phyloP scores from a whole-genome alignment of 108 stramenopile genomes.

The Epithemia pelagica region DNA sequence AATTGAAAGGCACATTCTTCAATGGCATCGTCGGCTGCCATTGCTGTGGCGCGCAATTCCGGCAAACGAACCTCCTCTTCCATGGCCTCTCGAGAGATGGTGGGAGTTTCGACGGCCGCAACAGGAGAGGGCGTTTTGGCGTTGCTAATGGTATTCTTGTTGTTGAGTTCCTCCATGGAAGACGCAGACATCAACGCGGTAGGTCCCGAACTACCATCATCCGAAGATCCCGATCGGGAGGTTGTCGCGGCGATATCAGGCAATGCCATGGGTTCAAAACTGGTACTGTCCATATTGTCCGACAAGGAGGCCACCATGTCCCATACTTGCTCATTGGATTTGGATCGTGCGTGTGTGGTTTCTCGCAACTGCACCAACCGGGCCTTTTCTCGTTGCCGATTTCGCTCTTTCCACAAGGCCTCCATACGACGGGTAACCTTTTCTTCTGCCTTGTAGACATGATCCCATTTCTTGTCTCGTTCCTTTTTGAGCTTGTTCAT shows the following conservation, averaged over 20 bases:
- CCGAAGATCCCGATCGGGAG: neutral
- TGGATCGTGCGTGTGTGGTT: conserved; percentile 4
- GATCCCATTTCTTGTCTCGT: conserved; percentile 39
- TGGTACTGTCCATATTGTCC: conserved; percentile 53
- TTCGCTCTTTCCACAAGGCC: conserved; percentile 38
- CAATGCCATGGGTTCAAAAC: conserved; percentile 52
- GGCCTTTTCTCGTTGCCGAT: conserved; percentile 24
- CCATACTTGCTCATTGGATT: conserved; percentile 41
- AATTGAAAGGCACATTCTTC: conserved; percentile 50
- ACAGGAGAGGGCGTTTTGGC: neutral
- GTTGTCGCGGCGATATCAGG: conserved; percentile 20
- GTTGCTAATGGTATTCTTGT: conserved; percentile 6
- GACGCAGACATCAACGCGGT: neutral
- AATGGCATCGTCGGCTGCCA: conserved; percentile 49
- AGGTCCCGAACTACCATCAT: neutral
- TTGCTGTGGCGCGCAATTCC: conserved; percentile 40
- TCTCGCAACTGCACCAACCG: conserved; percentile 26
- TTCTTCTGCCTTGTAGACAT: conserved; percentile 43
- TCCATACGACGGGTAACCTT: conserved; percentile 38
- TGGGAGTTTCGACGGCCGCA: neutral
- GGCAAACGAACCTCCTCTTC: conserved; percentile 51
- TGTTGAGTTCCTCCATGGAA: neutral
- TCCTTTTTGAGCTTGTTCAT: conserved; percentile 35
- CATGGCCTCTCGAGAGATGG: conserved; percentile 41
- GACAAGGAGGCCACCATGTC: conserved; percentile 46